phyloP scores from a whole-genome alignment of 345 rosid species.

The Bretschneidera sinensis region DNA sequence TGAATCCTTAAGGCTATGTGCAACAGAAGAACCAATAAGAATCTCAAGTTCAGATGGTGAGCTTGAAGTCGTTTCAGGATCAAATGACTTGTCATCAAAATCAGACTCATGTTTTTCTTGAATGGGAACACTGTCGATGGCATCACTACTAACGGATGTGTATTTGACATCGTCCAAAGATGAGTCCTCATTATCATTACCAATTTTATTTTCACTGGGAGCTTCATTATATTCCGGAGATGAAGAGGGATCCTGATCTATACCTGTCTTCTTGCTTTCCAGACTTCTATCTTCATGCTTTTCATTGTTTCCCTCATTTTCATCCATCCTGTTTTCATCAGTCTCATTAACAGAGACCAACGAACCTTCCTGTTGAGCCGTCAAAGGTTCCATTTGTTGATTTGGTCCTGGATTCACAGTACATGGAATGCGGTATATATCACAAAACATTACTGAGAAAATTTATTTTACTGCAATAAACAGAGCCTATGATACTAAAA shows the following conservation, averaged over 20 bases:
- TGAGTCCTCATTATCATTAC: conserved; percentile 20
- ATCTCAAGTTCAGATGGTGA: conserved; percentile 35
- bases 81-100: conserved; percentile 28
- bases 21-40: conserved; percentile 22
- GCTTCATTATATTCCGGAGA: conserved; percentile 35
- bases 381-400: conserved; percentile 67
- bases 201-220: conserved; percentile 25
- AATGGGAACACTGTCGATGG: conserved; percentile 18
- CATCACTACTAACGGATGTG: conserved; percentile 24
- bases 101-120: conserved; percentile 32
- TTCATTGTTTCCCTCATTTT: conserved; percentile 21
- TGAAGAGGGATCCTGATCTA: conserved; percentile 23
- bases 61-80: conserved; percentile 29
- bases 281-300: conserved; percentile 25
- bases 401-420: conserved; percentile 39
- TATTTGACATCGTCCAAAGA: conserved; percentile 20
- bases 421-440: neutral
- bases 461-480: neutral
- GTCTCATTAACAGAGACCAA: conserved; percentile 34
- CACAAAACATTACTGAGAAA: conserved; percentile 1
- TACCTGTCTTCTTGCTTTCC: conserved; percentile 31
- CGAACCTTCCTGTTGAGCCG: conserved; percentile 49
- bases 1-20: conserved; percentile 23
- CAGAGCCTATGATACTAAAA: neutral
- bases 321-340: conserved; percentile 29